Base-by-base conservation (phyloP, 2,329 filamentous ascomycete genomes). In the Coniella vitis region DNA sequence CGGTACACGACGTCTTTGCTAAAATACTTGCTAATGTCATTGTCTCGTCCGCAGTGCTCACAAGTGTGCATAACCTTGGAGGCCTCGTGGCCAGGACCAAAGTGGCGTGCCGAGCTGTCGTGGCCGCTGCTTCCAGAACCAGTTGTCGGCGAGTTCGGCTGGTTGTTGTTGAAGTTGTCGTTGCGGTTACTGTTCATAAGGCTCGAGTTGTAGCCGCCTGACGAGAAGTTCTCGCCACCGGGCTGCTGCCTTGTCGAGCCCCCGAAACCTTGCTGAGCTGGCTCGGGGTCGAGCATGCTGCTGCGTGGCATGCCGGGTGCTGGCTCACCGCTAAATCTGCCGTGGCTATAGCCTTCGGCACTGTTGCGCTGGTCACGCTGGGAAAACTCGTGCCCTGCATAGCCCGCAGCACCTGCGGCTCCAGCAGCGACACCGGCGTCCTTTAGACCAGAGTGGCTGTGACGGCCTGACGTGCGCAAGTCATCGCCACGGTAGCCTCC, bases 11-110 rank as follows among this genome's bases (percentile, higher is more conserved):
- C 56, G 14, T 59, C 55, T 47, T 56, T 54, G 25, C 44, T 48
- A 48, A 60, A 60, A 32, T 60, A 58, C 3, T 42, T 41, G 39
- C 51, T 54, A 34, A 60, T 60, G 43, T 60, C 55, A 16, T 55
- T 56, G 9, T 57, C 56, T 12, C 42, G 22, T 2, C 56, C 55
- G 25, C 55, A 57, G 10, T 57, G 53, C 38, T 58, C 45, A 44
- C 56, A 55, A 4, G 40, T 35, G 38, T 59, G 55, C 36, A 56
- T 14, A 4, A 60, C 49, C 45, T 56, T 57, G 12, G 56, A 51
- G 1, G 48, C 54, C 16, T 53, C 21, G 16, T 59, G 57, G 0
- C 54, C 57, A 7, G 57, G 57, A 4, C 57, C 58, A 29, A 47
- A 55, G 36, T 57, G 54, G 13, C 49, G 48, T 21, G 52, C 44